These are phyloP conservation scores for Baudoinia panamericana DNA, from an alignment of 495 filamentous ascomycete genomes.

Conservation along the genomic window DNA sequence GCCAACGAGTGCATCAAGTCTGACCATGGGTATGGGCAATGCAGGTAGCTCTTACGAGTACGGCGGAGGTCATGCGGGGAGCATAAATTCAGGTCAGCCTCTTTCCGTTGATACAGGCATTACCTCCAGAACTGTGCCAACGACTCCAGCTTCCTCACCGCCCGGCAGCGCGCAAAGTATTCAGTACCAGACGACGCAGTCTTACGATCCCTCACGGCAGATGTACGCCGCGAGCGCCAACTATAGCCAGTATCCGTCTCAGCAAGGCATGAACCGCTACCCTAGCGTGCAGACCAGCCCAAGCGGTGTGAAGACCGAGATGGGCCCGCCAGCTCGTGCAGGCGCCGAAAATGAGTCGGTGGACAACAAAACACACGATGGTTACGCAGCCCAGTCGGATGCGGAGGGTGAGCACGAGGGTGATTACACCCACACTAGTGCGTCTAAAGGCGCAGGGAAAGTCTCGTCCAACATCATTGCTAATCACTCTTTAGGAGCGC, in stretches of 20 bases:
- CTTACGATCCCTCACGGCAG: conserved; percentile 64
- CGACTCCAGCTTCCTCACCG: conserved; percentile 86
- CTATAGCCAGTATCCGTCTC: conserved; percentile 50
- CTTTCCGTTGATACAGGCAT: conserved; percentile 77
- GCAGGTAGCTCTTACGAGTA: conserved; percentile 66
- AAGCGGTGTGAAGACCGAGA: conserved; percentile 67
- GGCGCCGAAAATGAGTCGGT: conserved; percentile 46
- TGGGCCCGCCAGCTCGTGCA: conserved; percentile 68
- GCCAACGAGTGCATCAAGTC: conserved; percentile 76
- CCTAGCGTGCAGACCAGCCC: conserved; percentile 27
- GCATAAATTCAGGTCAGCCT: conserved; percentile 52
- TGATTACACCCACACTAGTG: conserved; percentile 57
- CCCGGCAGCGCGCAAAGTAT: conserved; percentile 46
- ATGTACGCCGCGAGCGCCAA: conserved; percentile 69
- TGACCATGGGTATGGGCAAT: conserved; percentile 64
- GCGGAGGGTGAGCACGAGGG: conserved; percentile 65
- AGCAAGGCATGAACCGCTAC: conserved; percentile 60
- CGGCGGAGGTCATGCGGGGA: conserved; percentile 52
- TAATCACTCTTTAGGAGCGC: conserved; percentile 46
- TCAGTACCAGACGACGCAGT: conserved; percentile 53
- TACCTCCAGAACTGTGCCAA: conserved; percentile 79
- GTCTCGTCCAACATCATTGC: conserved; percentile 62
- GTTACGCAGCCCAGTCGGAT: conserved; percentile 47
- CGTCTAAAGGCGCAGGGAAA: conserved; percentile 53
- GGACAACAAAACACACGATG: conserved; percentile 58